Evolutionary conservation across 2,329 filamentous ascomycete species (phyloP), one percentile per base, ranked within the genome.

Genomic region (Nigrograna mackinnonii): DNA sequence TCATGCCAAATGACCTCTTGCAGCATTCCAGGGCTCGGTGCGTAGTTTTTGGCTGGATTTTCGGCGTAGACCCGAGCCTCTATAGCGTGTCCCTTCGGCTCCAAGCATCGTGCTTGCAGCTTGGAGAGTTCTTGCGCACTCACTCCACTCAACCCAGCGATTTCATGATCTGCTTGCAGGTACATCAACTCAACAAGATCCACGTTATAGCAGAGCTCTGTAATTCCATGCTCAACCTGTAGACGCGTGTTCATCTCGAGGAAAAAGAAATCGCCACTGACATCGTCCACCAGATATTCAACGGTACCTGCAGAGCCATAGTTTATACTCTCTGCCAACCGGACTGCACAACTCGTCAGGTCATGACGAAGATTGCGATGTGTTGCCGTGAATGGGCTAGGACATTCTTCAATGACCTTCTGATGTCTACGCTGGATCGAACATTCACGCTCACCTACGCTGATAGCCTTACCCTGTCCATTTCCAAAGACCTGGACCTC

Each of bases 401-500:
- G 91, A 4, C 87, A 91, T 68, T 96, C 91, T 66, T 96, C 91
- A 17, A 96, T 79, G 31, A 95, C 87, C 72, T 96, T 96, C 65
- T 96, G 91, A 63, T 96, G 90, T 31, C 91, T 75, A 49, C 91
- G 76, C 70, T 96, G 91, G 11, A 96, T 80, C 38, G 87, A 92
- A 69, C 91, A 96, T 65, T 96, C 91, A 43, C 91, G 78, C 71
- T 96, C 91, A 16, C 90, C 89, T 21, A 95, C 81, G n/a, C 87
- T 84, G 9, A 95, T 85, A 13, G 86, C 89, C 61, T 87, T 82
- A 1, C 89, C 89, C 54, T 84, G 78, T 38, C 83, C 83, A 61
- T 96, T 91, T 31, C 90, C 91, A 67, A 96, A 94, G 12, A 96
- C 82, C 64, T 96, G 91, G 4, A 96, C 88, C 68, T 96, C 91